Evolutionary conservation across 306 rosid species (phyloP).

Genomic region (Quercus ilex): DNA sequence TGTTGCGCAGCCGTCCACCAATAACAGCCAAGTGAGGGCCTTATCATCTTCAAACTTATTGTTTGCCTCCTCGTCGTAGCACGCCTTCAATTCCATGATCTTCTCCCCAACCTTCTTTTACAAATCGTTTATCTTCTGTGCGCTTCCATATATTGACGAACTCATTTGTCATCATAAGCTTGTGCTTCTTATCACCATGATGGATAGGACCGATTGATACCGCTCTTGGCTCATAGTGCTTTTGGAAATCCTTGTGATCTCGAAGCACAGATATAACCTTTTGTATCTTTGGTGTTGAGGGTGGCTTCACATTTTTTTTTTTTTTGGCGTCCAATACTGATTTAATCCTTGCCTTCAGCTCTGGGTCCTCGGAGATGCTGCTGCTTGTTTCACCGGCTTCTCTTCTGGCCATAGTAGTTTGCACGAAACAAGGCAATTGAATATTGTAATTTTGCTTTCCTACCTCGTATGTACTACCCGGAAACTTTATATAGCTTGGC

Average conservation of each 20-base stretch:
- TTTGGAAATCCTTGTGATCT: neutral
- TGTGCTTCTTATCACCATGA: neutral
- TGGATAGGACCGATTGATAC: conserved; percentile 22
- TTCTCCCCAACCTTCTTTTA: neutral
- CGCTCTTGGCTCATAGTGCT: conserved; percentile 6
- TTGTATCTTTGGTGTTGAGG: conserved; percentile 1
- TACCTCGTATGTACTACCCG: too few relatives aligned
- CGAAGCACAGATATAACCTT: neutral
- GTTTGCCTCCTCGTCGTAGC: neutral
- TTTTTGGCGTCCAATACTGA: too few relatives aligned
- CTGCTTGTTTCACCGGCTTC: too few relatives aligned
- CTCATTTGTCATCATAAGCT: neutral
- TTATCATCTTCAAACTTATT: neutral
- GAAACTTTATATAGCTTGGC: too few relatives aligned
- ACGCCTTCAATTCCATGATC: neutral
- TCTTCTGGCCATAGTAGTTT: too few relatives aligned
- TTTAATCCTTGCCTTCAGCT: too few relatives aligned
- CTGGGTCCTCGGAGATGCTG: too few relatives aligned
- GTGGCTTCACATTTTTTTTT: too few relatives aligned
- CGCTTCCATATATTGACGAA: neutral
- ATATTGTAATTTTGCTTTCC: too few relatives aligned
- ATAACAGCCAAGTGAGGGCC: conserved; percentile 6
- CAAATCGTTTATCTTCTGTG: neutral
- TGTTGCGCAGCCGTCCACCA: conserved; percentile 18
- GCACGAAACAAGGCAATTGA: too few relatives aligned